A percentile compares a stretch with the other conserved stretches of the same genome.
Conservation (phyloP, 805 yeast genomes). For the Zygosaccharomyces kombuchaensis region DNA sequence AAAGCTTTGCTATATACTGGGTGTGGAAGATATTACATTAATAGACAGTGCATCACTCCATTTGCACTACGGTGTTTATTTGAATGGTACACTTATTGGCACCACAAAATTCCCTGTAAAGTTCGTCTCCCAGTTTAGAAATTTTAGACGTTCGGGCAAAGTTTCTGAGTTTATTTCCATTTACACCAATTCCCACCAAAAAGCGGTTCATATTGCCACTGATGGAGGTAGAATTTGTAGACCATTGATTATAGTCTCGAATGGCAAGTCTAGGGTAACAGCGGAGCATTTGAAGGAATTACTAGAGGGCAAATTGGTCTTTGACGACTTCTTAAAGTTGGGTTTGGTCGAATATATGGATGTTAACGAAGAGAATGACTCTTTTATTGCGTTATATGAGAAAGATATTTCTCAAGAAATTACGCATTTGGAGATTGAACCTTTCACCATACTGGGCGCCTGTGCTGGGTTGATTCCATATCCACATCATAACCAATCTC, state of each 20-base stretch:
- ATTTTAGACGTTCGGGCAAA: conserved; percentile 75
- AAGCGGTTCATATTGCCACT: conserved; percentile 94
- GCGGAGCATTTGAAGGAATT: conserved; percentile 64
- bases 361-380: conserved; percentile 95
- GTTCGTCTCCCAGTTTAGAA: conserved; percentile 75
- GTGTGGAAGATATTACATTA: conserved; percentile 80
- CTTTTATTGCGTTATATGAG: conserved; percentile 87
- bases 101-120: conserved; percentile 81
- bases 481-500: conserved; percentile 99
- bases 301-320: conserved; percentile 67
- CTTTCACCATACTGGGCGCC: conserved; percentile 96
- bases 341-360: conserved; percentile 95
- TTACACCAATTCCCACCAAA: conserved; percentile 82
- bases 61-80: conserved; percentile 73
- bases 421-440: conserved; percentile 94
- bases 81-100: conserved; percentile 94
- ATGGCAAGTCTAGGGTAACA: conserved; percentile 64
- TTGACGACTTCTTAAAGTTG: conserved; percentile 80
- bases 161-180: conserved; percentile 89
- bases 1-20: conserved; percentile 70
- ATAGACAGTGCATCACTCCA: conserved; percentile 83
- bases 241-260: conserved; percentile 83
- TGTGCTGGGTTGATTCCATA: conserved; percentile 98
- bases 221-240: conserved; percentile 99
- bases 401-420: conserved; percentile 49